Conservation (phyloP, 768 basidiomycete genomes). For the Tylopilus sp. region DNA sequence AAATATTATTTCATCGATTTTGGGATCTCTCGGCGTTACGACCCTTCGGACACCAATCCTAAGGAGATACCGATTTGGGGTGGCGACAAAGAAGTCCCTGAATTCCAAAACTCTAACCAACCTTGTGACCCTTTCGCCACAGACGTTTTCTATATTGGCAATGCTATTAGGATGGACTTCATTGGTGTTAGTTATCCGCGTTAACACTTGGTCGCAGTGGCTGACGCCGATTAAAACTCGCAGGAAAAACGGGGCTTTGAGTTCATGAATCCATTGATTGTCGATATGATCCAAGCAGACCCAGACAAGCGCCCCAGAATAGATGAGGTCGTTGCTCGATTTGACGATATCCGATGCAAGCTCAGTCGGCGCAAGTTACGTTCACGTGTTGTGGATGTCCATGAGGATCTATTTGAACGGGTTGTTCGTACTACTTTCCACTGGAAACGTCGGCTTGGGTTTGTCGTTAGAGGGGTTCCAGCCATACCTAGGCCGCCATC, state of each 20-base stretch:
- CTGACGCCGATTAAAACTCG: not conserved
- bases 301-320: slow-evolving; percentile 35
- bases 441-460: slow-evolving; percentile 24
- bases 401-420: slow-evolving; percentile 11
- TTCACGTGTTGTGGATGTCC: slow-evolving; percentile 15
- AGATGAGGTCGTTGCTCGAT: slow-evolving; percentile 33
- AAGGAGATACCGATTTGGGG: too few relatives aligned
- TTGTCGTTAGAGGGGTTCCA: slow-evolving; percentile 11
- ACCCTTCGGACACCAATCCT: too few relatives aligned
- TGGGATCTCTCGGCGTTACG: too few relatives aligned
- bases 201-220: too few relatives aligned
- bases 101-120: too few relatives aligned
- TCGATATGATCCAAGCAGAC: slow-evolving; percentile 35
- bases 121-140: too few relatives aligned
- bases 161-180: too few relatives aligned
- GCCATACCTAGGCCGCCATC: slow-evolving; percentile 10
- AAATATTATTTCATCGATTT: too few relatives aligned
- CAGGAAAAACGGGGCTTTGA: slow-evolving; percentile 9
- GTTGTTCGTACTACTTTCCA: slow-evolving; percentile 15
- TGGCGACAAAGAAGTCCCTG: too few relatives aligned
- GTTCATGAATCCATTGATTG: slow-evolving; percentile 14
- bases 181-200: not conserved
- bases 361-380: slow-evolving; percentile 26
- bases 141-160: too few relatives aligned
- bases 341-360: slow-evolving; percentile 16